Conservation (phyloP, 163 green algal species). For the Volvox carteri region DNA sequence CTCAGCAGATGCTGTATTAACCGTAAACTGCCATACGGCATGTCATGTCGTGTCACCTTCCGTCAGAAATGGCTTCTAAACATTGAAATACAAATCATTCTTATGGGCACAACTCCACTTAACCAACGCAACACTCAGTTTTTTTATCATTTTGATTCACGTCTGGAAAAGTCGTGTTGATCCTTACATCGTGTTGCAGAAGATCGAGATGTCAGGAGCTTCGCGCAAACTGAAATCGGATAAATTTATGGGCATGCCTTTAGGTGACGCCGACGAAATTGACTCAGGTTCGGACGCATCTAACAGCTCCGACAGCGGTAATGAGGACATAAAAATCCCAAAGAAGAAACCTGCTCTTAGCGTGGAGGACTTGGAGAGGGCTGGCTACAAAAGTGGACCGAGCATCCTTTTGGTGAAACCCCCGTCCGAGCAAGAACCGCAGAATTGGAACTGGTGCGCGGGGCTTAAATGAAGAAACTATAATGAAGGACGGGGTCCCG, state of each 20-base stretch:
- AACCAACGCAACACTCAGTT: not conserved
- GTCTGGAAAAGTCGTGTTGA: not conserved
- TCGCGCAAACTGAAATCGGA: not conserved
- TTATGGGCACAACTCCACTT: not conserved
- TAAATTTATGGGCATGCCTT: slow-evolving; percentile 39
- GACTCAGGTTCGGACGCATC: not conserved
- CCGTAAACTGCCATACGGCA: too few species aligned
- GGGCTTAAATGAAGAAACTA: too few species aligned
- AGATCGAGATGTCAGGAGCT: slow-evolving; percentile 12
- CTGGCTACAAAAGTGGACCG: slow-evolving; percentile 72
- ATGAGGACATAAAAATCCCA: not conserved
- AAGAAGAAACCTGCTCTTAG: slow-evolving; percentile 49
- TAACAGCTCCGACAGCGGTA: not conserved
- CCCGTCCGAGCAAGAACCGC: slow-evolving; percentile 34
- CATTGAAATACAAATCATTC: not conserved
- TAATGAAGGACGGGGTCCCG: too few species aligned
- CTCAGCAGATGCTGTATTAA: too few species aligned
- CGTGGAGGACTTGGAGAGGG: slow-evolving; percentile 70
- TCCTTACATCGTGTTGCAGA: not conserved
- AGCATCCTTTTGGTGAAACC: slow-evolving; percentile 72
- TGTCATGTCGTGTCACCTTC: not conserved
- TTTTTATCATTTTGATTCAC: not conserved
- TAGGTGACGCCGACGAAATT: not conserved
- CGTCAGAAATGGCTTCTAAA: not conserved
- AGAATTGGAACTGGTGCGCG: slow-evolving; percentile 66